phyloP scores from a whole-genome alignment of 306 rosid species.

The Quercus robur region DNA sequence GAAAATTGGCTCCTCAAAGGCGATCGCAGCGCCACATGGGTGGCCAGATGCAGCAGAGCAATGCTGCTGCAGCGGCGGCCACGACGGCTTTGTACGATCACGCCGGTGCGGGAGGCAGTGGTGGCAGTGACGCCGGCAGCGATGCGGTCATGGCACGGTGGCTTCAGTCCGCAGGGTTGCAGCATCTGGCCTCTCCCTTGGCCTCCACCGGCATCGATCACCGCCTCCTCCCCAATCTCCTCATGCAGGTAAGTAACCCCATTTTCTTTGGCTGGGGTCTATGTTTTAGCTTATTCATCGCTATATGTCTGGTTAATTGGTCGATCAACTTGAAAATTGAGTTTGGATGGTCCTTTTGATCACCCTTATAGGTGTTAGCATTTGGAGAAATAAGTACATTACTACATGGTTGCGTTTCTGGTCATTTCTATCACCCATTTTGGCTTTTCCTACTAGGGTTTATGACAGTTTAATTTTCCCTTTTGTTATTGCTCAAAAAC shows the following conservation, averaged over 20 bases:
- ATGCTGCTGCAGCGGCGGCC: slow-evolving; percentile 90
- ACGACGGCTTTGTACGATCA: slow-evolving; percentile 48
- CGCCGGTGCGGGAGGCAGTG: slow-evolving; percentile 59
- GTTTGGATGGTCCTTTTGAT: slow-evolving; percentile 6
- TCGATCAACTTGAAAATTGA: neutral
- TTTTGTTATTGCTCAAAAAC: no score
- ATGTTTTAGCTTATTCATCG: neutral
- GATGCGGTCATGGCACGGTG: slow-evolving; percentile 99
- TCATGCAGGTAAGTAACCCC: slow-evolving; percentile 66
- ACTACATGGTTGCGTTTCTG: neutral
- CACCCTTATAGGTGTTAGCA: neutral
- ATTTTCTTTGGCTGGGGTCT: neutral
- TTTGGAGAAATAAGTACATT: neutral
- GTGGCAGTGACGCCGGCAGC: slow-evolving; percentile 78
- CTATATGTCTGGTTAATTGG: neutral
- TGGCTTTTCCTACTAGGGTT: neutral
- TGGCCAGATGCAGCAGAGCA: slow-evolving; percentile 99
- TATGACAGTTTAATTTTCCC: neutral
- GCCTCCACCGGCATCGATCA: slow-evolving; percentile 72
- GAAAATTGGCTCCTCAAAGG: slow-evolving; percentile 99
- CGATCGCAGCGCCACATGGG: slow-evolving; percentile 99
- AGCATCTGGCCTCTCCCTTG: slow-evolving; percentile 99
- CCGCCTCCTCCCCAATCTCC: slow-evolving; percentile 81
- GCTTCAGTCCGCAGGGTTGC: slow-evolving; percentile 98
- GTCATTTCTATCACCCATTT: neutral